Base-by-base conservation (phyloP, 1,284 basidiomycete species). In the Ustilago curta region DNA sequence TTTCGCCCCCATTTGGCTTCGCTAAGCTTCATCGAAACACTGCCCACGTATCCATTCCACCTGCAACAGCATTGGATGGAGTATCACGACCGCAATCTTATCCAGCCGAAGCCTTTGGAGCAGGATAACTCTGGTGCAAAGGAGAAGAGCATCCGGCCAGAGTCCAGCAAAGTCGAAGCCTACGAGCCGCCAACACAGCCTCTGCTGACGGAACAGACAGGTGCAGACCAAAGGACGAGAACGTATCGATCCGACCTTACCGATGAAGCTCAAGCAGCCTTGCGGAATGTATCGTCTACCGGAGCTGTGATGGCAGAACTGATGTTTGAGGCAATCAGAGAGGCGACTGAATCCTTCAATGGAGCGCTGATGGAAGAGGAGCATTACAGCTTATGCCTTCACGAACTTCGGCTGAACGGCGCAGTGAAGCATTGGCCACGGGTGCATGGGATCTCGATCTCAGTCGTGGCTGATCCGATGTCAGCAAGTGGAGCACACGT, bases 11-110 rank as follows among this genome's bases (percentile, higher is more conserved):
- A 55, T 9, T 44, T 72, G 14, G 42, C 43, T 14, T 8, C 49
- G 3, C 51, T 70, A 0, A 35, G 40, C 37, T 48, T 61, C 40
- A 39, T 75, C 43, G 19, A 43, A 18, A 39, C 57, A 18, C 44
- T 75, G 43, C 72, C 76, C 0, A 64, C 72, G 14, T 78, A 78
- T 50, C 47, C 58, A 1, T 78, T 78, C 45, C 59, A 62, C 29
- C 64, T 70, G 19, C 59, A 63, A 40, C 61, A 59, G 42, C 59
- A 59, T 53, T 78, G 76, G 76, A 76, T 78, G 60, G 65, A 71
- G 8, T 78, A 76, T 27, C 63, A 59, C n/a, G 76, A 78, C 47
- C 76, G 76, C 37, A 65, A 68, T 35, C 49, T 78, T n/a, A 58
- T 76, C 9, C 55, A 50, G n/a, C 52, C 11, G 9, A 9, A 32